Evolutionary conservation across 2,329 filamentous ascomycete species (phyloP).

Genomic region (Fusarium subglutinans): DNA sequence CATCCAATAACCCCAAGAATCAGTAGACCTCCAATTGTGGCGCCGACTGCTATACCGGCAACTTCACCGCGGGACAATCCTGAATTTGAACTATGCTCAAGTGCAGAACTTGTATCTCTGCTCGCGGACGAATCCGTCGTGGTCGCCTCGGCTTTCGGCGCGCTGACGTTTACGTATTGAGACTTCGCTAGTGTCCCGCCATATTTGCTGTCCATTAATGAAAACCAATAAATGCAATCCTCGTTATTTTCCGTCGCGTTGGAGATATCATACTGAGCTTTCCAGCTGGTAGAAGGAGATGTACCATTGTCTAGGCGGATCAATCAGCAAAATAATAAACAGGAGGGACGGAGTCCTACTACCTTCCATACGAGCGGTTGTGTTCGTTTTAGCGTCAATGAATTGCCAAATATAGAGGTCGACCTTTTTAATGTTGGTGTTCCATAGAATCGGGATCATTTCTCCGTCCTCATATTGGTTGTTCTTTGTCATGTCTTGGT

Average conservation of each 20-base stretch:
- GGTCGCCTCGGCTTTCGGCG: neutral
- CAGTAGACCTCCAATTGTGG: neutral
- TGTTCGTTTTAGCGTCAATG: neutral
- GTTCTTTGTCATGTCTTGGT: neutral
- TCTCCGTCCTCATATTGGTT: neutral
- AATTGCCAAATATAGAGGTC: neutral
- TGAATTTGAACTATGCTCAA: neutral
- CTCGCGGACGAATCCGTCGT: neutral
- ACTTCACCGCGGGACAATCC: neutral
- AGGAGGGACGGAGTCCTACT: neutral
- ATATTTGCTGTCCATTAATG: neutral
- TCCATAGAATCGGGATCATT: neutral
- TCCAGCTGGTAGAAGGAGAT: neutral
- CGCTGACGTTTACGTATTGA: constrained; percentile 1
- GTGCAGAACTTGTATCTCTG: neutral
- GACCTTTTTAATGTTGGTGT: neutral
- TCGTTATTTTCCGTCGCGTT: neutral
- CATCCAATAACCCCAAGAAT: neutral
- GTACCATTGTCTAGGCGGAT: neutral
- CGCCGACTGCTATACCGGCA: neutral
- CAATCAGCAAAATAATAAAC: neutral
- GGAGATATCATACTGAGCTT: neutral
- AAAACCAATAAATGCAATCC: neutral
- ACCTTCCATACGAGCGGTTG: neutral
- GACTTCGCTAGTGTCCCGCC: neutral